Percentiles rank a stretch among this genome's conserved stretches.
Evolutionary conservation across 768 basidiomycete genomes (phyloP).

Genomic region (Boletus bicolor): DNA sequence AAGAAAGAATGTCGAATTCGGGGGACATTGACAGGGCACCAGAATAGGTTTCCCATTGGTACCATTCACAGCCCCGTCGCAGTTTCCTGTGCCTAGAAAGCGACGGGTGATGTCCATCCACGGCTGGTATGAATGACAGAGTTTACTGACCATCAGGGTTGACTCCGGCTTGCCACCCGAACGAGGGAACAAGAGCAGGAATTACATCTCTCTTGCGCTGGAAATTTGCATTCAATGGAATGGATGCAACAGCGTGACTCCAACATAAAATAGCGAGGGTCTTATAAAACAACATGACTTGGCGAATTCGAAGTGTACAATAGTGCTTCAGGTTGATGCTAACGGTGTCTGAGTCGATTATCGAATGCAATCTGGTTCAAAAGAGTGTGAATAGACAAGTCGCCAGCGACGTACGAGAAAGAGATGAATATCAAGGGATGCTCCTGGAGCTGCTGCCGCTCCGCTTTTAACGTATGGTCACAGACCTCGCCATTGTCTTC

Average conservation of each 20-base stretch:
- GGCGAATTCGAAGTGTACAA: background rate
- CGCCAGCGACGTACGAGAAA: conserved; percentile 18
- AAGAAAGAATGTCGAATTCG: conserved; percentile 50
- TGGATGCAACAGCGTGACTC: conserved; percentile 2
- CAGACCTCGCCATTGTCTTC: conserved; percentile 11
- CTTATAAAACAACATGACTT: conserved; percentile 16
- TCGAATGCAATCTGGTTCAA: background rate
- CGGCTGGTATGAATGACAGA: background rate
- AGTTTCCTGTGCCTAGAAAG: conserved; percentile 55
- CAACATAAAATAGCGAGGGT: conserved; percentile 11
- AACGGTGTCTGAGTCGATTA: background rate
- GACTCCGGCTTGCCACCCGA: conserved; percentile 52
- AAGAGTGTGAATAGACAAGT: conserved; percentile 9
- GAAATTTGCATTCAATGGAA: conserved; percentile 15
- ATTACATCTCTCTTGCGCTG: conserved; percentile 45
- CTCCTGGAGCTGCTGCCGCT: background rate
- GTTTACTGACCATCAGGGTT: conserved; percentile 56
- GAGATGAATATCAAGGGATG: conserved; percentile 4
- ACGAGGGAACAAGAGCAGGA: conserved; percentile 54
- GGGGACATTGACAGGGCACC: conserved; percentile 66
- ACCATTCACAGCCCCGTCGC: conserved; percentile 60
- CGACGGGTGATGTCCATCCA: background rate
- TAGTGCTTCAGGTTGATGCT: background rate
- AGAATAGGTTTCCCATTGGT: conserved; percentile 53
- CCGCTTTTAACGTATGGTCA: conserved; percentile 1